Conservation (phyloP, 208 protist genomes). For the Jaenimonas drosophilae region DNA sequence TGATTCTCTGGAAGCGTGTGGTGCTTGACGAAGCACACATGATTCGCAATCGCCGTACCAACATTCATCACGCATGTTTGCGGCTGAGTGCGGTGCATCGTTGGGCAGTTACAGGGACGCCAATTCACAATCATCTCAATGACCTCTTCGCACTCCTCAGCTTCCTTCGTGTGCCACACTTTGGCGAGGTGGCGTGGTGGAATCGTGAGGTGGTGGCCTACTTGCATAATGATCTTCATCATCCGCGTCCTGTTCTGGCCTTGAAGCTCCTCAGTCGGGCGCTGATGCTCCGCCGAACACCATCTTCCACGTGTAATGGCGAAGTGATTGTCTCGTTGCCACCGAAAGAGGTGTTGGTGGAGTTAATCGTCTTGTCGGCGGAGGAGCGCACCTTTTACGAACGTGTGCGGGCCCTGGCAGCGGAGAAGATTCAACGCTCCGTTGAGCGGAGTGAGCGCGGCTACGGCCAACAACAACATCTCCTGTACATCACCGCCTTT, state of each 20-base stretch:
- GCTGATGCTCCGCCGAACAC: constrained; percentile 50
- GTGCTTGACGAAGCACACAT: constrained; percentile 89
- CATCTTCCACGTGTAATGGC: constrained; percentile 31
- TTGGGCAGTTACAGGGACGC: constrained; percentile 60
- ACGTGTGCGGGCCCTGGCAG: constrained; percentile 32
- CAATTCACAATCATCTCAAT: constrained; percentile 57
- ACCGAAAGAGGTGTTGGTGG: constrained; percentile 16
- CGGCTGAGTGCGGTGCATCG: constrained; percentile 26
- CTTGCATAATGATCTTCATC: constrained; percentile 25
- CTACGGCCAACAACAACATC: constrained; percentile 8
- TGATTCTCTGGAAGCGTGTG: constrained; percentile 78
- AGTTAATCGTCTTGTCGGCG: constrained; percentile 20
- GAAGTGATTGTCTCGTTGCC: constrained; percentile 35
- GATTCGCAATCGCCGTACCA: constrained; percentile 62
- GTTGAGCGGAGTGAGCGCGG: neutral
- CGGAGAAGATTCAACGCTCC: constrained; percentile 21
- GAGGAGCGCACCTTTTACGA: constrained; percentile 40
- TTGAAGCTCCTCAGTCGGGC: constrained; percentile 39
- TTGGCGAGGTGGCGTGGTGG: constrained; percentile 52
- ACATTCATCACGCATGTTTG: constrained; percentile 29
- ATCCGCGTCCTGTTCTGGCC: constrained; percentile 37
- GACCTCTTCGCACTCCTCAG: constrained; percentile 55
- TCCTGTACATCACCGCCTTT: constrained; percentile 55
- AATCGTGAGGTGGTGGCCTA: constrained; percentile 47
- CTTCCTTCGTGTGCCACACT: constrained; percentile 60